A percentile compares a stretch with the other conserved stretches of the same genome.
Evolutionary conservation across 768 basidiomycete species (phyloP).

Genomic region (Amanita exitialis): DNA sequence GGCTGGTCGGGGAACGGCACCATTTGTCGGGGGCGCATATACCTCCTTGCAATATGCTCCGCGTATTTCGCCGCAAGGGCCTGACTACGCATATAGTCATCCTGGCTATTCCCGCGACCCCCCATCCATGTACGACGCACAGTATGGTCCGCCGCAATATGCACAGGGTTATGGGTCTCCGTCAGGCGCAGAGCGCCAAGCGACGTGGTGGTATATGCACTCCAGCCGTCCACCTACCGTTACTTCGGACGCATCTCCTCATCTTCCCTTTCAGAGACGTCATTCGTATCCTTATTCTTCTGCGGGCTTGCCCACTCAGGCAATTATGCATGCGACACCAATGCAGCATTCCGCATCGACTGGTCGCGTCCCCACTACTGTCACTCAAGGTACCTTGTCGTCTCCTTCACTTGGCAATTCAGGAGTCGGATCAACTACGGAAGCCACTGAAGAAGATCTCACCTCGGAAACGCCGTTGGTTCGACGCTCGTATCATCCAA

Average conservation of each 20-base stretch:
- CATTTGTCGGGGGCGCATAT: slow-evolving; percentile 17
- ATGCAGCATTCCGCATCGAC: slow-evolving; percentile 10
- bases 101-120: slow-evolving; percentile 22
- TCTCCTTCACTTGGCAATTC: neutral
- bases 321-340: slow-evolving; percentile 12
- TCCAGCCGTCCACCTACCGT: slow-evolving; percentile 15
- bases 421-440: neutral
- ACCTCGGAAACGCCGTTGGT: slow-evolving; percentile 19
- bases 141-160: slow-evolving; percentile 25
- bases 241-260: slow-evolving; percentile 12
- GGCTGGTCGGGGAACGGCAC: slow-evolving; percentile 14
- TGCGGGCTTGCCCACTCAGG: slow-evolving; percentile 10
- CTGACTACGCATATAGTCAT: slow-evolving; percentile 27
- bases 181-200: slow-evolving; percentile 29
- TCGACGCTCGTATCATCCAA: slow-evolving; percentile 59
- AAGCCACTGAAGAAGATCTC: neutral
- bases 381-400: neutral
- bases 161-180: slow-evolving; percentile 22
- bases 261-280: slow-evolving; percentile 19
- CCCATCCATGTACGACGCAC: slow-evolving; percentile 27
- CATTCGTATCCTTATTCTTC: slow-evolving; percentile 22
- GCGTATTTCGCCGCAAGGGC: slow-evolving; percentile 12
- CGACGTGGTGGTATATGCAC: slow-evolving; percentile 46
- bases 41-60: slow-evolving; percentile 26
- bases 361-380: slow-evolving; percentile 1